Conservation (phyloP, 164 flowering plant genomes). For the Macadamia integrifolia region DNA sequence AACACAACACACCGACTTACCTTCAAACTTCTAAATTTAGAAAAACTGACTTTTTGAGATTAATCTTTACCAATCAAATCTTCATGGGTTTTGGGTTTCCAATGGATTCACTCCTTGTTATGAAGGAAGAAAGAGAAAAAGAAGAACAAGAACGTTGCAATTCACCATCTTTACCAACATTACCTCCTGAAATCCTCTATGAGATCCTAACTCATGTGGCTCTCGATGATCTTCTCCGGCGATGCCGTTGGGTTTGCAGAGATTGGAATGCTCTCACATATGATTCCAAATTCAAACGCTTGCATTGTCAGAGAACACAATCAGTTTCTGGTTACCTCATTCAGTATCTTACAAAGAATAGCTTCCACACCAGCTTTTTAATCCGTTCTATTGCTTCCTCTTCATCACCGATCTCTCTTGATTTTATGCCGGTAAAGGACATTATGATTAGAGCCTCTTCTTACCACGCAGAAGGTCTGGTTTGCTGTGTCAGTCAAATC, state of each 20-base stretch:
- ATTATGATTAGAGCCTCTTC: neutral
- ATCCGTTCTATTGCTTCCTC: neutral
- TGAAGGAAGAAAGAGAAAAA: too few species aligned
- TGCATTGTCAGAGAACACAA: neutral
- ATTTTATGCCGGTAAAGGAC: neutral
- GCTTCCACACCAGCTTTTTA: neutral
- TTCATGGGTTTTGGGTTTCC: too few species aligned
- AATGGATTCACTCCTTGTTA: too few species aligned
- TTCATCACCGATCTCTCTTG: neutral
- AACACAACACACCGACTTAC: too few species aligned
- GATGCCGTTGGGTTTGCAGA: neutral
- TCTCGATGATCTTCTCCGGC: neutral
- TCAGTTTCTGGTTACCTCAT: neutral
- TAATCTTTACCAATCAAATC: too few species aligned
- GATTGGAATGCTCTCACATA: neutral
- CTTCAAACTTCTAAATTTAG: too few species aligned
- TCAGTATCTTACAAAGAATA: neutral
- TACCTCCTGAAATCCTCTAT: neutral
- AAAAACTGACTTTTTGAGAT: too few species aligned
- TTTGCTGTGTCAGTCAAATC: constrained; percentile 2
- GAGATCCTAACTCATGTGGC: neutral
- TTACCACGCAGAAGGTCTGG: neutral
- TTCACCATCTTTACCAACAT: too few species aligned
- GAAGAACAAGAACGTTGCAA: too few species aligned
- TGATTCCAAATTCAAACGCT: neutral